These are phyloP conservation scores for Ophiostoma piceae DNA, from an alignment of 2,329 filamentous ascomycete genomes.

Conservation along the genomic window DNA sequence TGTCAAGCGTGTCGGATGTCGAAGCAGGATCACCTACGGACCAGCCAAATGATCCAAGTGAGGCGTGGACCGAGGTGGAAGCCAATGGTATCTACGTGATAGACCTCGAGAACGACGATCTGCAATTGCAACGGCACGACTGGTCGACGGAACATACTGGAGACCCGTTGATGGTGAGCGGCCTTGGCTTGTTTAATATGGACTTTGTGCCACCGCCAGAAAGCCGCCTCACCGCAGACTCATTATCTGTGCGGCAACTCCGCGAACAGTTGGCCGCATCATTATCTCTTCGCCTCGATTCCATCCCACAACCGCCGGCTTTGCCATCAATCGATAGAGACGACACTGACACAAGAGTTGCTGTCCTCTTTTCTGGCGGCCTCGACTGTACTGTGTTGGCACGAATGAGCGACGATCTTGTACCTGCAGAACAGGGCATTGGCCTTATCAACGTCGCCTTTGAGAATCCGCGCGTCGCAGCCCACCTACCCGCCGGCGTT, in stretches of 20 bases:
- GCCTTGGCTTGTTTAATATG: slow-evolving; percentile 50
- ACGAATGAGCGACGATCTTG: slow-evolving; percentile 68
- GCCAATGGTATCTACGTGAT: slow-evolving; percentile 75
- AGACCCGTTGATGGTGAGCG: slow-evolving; percentile 30
- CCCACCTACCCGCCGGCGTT: slow-evolving; percentile 39
- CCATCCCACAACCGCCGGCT: slow-evolving; percentile 54
- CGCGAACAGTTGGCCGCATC: slow-evolving; percentile 54
- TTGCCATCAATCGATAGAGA: background rate
- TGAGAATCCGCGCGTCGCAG: slow-evolving; percentile 76
- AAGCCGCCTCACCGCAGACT: slow-evolving; percentile 36
- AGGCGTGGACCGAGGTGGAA: slow-evolving; percentile 70
- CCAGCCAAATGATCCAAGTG: no score
- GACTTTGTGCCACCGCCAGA: slow-evolving; percentile 30
- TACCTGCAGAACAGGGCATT: slow-evolving; percentile 63
- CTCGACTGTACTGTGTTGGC: slow-evolving; percentile 89
- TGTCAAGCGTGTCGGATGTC: slow-evolving; percentile 66
- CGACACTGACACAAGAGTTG: slow-evolving; percentile 48
- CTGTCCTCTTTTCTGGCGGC: slow-evolving; percentile 87
- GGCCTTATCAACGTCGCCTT: slow-evolving; percentile 96
- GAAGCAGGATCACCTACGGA: background rate
- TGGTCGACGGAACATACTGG: slow-evolving; percentile 36
- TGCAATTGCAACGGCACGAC: slow-evolving; percentile 27
- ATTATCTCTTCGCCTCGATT: slow-evolving; percentile 57
- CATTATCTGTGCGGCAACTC: slow-evolving; percentile 50
- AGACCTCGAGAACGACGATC: slow-evolving; percentile 40